Base-by-base conservation (phyloP, 306 rosid genomes). In the Medicago truncatula region DNA sequence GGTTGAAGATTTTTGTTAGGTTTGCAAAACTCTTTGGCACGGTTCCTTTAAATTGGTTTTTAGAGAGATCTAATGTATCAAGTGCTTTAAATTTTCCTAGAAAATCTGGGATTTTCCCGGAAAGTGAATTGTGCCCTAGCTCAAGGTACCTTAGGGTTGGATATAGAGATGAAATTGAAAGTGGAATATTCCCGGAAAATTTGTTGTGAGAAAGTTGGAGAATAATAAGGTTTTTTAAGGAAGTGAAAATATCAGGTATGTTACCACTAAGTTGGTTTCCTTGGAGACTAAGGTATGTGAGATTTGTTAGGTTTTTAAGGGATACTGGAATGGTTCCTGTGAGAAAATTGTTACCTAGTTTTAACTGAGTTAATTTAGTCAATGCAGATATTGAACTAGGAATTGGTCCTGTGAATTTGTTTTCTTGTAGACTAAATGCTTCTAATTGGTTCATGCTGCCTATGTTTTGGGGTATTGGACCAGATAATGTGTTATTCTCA, bases 1-100 rank as follows among this genome's bases (percentile, higher is more conserved):
- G 91, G 78, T 91, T 94, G 90, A 94, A 94, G 47, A 94, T 94
- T 77, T 91, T 94, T 20, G 98, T 91, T 28, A 94, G 67, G 54
- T 94, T 91, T 1, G 60, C 50, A 71, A 91, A 90, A 56, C 88
- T 88, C 64, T 11, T 66, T 0, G 97, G 97, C 9, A 91, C 93
- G 0, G 86, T 81, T 54, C 97, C 98, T 0, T 90, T 20, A 6
- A 94, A 63, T 14, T 23, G 43, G 56, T 94, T 94, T 34, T 83
- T 76, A 0, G 97, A 87, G 16, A 94, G 88, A 65, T 86, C 90
- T 0, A 94, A 82, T 0, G 97, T 90, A 20, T 94, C 97, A 0
- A 94, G 83, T 5, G 91, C 75, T 54, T 62, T 91, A 82, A 94
- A 91, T 6, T 88, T 90, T 14, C 98, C 91, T 3, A 94, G 91